phyloP scores from a whole-genome alignment of 2,329 filamentous ascomycete species.

The Beauveria australis region DNA sequence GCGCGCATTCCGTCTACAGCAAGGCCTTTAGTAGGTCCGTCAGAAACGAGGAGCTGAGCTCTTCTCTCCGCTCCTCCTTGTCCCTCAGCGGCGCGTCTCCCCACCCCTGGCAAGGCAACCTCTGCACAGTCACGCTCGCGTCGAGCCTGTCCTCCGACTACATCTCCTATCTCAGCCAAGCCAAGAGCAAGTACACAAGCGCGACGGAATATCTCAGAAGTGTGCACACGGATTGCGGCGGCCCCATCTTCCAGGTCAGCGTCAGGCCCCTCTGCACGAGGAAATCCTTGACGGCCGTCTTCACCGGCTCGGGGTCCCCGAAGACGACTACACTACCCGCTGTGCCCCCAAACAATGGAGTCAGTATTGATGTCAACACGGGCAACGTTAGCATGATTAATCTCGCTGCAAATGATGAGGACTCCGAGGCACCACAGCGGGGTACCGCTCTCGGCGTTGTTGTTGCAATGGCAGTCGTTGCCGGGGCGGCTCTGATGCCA shows the following conservation, averaged over 20 bases:
- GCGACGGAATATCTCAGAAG: neutral
- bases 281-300: conserved; percentile 1
- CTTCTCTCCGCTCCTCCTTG: neutral
- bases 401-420: neutral
- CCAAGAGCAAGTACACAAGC: neutral
- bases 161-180: neutral
- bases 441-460: neutral
- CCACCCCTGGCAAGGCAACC: neutral
- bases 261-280: neutral
- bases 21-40: neutral
- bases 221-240: conserved; percentile 5
- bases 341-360: neutral
- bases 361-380: neutral
- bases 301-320: neutral
- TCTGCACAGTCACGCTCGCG: conserved; percentile 7
- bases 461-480: neutral
- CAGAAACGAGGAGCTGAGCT: neutral
- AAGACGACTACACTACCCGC: neutral
- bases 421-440: neutral
- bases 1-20: conserved; percentile 1
- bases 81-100: neutral
- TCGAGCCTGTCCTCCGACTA: conserved; percentile 2
- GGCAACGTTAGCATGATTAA: neutral
- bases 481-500: neutral
- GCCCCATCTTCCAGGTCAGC: conserved; percentile 2